phyloP scores from a whole-genome alignment of 805 yeast genomes.

The Zygosaccharomyces rouxii region DNA sequence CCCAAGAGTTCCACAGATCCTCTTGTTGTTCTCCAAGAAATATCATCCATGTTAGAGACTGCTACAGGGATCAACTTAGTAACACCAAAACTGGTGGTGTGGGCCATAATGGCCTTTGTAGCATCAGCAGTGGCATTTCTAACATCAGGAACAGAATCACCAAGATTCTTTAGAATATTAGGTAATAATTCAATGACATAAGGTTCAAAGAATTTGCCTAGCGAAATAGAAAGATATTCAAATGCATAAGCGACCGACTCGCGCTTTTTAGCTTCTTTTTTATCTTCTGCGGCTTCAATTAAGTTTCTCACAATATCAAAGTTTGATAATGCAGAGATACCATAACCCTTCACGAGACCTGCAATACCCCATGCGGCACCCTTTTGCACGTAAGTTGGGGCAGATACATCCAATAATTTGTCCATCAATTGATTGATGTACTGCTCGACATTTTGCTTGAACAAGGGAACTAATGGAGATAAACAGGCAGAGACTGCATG shows the following conservation, averaged over 20 bases:
- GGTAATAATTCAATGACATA: conserved; percentile 88
- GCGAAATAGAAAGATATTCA: conserved; percentile 72
- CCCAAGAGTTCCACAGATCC: conserved; percentile 96
- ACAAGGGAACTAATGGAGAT: conserved; percentile 69
- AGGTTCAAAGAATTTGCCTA: conserved; percentile 85
- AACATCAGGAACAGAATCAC: conserved; percentile 81
- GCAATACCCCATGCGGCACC: conserved; percentile 98
- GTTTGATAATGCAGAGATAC: conserved; percentile 70
- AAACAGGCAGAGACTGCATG: conserved; percentile 81
- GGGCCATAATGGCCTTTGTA: conserved; percentile 81
- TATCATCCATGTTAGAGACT: conserved; percentile 75
- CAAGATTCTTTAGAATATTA: conserved; percentile 69
- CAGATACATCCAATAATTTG: conserved; percentile 48
- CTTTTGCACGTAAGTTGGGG: conserved; percentile 51
- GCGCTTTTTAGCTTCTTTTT: conserved; percentile 64
- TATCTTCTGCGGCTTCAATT: conserved; percentile 82
- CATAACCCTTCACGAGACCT: conserved; percentile 87
- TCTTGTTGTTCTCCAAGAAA: conserved; percentile 93
- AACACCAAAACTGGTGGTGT: conserved; percentile 89
- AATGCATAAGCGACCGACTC: conserved; percentile 87
- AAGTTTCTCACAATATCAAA: conserved; percentile 72
- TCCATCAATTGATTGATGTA: conserved; percentile 58
- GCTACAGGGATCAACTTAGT: conserved; percentile 89
- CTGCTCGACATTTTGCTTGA: conserved; percentile 45
- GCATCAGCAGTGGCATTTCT: conserved; percentile 86